phyloP scores from a whole-genome alignment of 192 early-diverging fungal species.

The Haplosporangium gracile region DNA sequence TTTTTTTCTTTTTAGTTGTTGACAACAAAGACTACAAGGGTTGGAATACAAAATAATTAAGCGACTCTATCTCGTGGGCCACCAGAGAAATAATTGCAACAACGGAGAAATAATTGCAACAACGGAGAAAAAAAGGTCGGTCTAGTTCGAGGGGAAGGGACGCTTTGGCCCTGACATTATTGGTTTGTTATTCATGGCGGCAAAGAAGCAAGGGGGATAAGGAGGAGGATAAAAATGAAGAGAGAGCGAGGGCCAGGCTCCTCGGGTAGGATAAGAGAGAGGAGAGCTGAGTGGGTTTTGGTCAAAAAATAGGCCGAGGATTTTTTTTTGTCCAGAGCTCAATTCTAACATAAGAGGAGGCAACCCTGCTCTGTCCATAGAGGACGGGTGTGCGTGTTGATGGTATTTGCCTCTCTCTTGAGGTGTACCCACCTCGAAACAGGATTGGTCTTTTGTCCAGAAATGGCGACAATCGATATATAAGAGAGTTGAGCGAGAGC shows the following conservation, averaged over 20 bases:
- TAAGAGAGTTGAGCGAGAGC: slow-evolving; percentile 2
- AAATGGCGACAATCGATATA: not conserved
- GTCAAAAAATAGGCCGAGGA: not conserved
- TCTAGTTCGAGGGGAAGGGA: no score
- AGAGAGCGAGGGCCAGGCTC: slow-evolving; percentile 1
- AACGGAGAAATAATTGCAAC: no score
- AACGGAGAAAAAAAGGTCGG: no score
- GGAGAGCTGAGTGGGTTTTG: not conserved
- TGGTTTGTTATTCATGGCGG: not conserved
- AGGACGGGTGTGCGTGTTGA: not conserved
- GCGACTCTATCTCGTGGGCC: no score
- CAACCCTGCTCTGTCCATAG: not conserved
- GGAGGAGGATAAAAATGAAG: not conserved
- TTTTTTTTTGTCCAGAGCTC: not conserved
- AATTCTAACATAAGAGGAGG: not conserved
- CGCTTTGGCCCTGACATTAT: not conserved
- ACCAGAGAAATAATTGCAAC: no score
- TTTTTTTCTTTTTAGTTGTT: no score
- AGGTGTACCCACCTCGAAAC: not conserved
- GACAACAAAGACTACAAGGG: no score
- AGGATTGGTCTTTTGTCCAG: not conserved
- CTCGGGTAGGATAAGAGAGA: not conserved
- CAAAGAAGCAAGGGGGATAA: not conserved
- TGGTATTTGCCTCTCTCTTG: no score
- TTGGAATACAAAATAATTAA: no score